Evolutionary conservation across 352 stramenopile genomes (phyloP).

Genomic region (Pythium brachiatum): DNA sequence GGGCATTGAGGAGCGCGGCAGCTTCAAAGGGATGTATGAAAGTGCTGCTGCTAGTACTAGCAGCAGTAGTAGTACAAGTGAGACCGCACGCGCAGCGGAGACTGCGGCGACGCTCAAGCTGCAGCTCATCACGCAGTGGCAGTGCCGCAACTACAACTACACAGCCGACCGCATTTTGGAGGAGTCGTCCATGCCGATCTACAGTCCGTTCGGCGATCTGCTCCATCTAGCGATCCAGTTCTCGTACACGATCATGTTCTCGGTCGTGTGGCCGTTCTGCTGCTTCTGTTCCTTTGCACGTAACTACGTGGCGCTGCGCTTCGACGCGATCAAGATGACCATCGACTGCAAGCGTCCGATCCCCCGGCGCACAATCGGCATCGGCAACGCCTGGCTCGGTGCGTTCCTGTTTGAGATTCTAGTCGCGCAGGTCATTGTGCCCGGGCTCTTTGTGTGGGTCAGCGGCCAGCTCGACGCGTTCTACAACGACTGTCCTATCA

Average conservation of each 20-base stretch:
- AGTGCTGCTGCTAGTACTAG: constrained; percentile 2
- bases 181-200: constrained; percentile 59
- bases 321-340: constrained; percentile 63
- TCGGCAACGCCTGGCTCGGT: constrained; percentile 43
- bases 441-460: constrained; percentile 58
- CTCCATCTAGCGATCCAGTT: constrained; percentile 68
- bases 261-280: constrained; percentile 63
- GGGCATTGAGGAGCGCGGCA: constrained; percentile 37
- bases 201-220: constrained; percentile 49
- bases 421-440: constrained; percentile 44
- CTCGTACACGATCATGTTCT: constrained; percentile 71
- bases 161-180: constrained; percentile 52
- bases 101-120: constrained; percentile 25
- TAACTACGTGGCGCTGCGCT: constrained; percentile 50
- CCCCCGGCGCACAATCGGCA: constrained; percentile 48
- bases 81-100: background rate
- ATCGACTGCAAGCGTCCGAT: constrained; percentile 63
- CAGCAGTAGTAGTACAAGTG: background rate
- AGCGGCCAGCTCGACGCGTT: constrained; percentile 63
- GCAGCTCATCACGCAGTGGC: constrained; percentile 50
- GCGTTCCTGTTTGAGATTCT: constrained; percentile 59
- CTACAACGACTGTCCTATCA: constrained; percentile 36
- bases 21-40: constrained; percentile 34
- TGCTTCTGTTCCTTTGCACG: constrained; percentile 48
- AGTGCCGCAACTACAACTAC: constrained; percentile 58